Percentiles rank a stretch among this genome's conserved stretches.
Evolutionary conservation across 495 filamentous ascomycete species (phyloP).

Genomic region (Rostrohypoxylon terebratum): DNA sequence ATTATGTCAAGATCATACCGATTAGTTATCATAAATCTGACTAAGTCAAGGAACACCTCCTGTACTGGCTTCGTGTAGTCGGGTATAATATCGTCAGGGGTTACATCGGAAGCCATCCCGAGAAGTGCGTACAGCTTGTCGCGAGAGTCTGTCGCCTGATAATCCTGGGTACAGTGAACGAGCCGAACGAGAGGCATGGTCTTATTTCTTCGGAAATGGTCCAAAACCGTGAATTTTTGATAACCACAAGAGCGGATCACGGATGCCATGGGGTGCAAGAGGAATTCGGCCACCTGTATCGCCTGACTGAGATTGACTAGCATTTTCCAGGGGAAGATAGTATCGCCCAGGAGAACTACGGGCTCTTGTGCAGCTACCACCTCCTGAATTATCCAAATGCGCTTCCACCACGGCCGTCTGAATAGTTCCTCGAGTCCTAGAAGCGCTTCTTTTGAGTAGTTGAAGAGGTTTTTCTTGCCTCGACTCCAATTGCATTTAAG

Average conservation of each 20-base stretch:
- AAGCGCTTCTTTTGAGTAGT: slow-evolving; percentile 16
- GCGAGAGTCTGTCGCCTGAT: slow-evolving; percentile 36
- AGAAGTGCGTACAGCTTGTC: slow-evolving; percentile 48
- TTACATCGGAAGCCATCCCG: slow-evolving; percentile 44
- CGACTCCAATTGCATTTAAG: slow-evolving; percentile 28
- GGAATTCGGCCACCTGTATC: slow-evolving; percentile 25
- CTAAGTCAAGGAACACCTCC: slow-evolving; percentile 39
- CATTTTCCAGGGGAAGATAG: slow-evolving; percentile 27
- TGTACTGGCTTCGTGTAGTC: slow-evolving; percentile 41
- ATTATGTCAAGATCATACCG: slow-evolving; percentile 19
- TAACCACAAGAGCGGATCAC: slow-evolving; percentile 26
- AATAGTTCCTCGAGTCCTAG: slow-evolving; percentile 19
- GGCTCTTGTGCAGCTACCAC: slow-evolving; percentile 17
- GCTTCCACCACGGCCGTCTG: slow-evolving; percentile 27
- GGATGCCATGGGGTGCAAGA: slow-evolving; percentile 17
- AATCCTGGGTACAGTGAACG: slow-evolving; percentile 28
- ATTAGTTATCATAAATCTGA: slow-evolving; percentile 17
- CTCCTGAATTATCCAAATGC: slow-evolving; percentile 33
- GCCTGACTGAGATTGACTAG: slow-evolving; percentile 21
- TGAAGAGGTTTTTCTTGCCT: slow-evolving; percentile 25
- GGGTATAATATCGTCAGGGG: slow-evolving; percentile 31
- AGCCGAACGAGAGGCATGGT: slow-evolving; percentile 27
- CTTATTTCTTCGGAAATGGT: slow-evolving; percentile 25
- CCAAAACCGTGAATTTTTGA: slow-evolving; percentile 26
- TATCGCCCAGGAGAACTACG: slow-evolving; percentile 16